A percentile compares a stretch with the other conserved stretches of the same genome.
phyloP scores from a whole-genome alignment of 345 rosid genomes.

The Jatropha curcas region DNA sequence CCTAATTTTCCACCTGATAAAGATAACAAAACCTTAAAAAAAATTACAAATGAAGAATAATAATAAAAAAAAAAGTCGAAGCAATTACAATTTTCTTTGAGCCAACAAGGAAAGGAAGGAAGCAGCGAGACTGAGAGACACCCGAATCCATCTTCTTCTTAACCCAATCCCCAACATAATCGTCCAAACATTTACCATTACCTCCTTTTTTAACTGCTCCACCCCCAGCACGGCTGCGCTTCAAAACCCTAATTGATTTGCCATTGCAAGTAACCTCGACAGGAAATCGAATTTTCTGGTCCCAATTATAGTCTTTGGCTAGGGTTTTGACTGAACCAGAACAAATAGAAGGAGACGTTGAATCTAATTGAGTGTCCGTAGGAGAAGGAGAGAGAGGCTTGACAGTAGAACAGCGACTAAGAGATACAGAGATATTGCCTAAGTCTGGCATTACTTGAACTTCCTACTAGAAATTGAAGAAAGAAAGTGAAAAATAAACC shows the following conservation, averaged over 20 bases:
- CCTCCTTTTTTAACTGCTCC: slow-evolving; percentile 30
- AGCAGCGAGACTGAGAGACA: slow-evolving; percentile 39
- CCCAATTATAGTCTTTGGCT: slow-evolving; percentile 29
- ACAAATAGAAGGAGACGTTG: slow-evolving; percentile 4
- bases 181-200: slow-evolving; percentile 32
- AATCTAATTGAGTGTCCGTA: slow-evolving; percentile 20
- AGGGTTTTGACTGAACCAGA: slow-evolving; percentile 25
- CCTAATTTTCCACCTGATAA: neutral
- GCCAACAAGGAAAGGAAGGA: slow-evolving; percentile 73
- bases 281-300: slow-evolving; percentile 18
- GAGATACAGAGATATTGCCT: slow-evolving; percentile 43
- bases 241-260: slow-evolving; percentile 26
- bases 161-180: slow-evolving; percentile 48
- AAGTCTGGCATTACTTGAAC: slow-evolving; percentile 57
- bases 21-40: neutral
- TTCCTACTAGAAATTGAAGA: neutral
- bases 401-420: slow-evolving; percentile 42
- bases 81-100: slow-evolving; percentile 61
- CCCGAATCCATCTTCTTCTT: slow-evolving; percentile 54
- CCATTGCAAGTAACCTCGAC: neutral
- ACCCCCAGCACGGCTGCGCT: slow-evolving; percentile 22
- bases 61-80: neutral
- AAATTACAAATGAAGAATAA: neutral
- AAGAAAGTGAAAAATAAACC: neutral
- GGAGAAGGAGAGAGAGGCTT: slow-evolving; percentile 19